phyloP scores from a whole-genome alignment of 768 basidiomycete species.

The Agaricus blazei region DNA sequence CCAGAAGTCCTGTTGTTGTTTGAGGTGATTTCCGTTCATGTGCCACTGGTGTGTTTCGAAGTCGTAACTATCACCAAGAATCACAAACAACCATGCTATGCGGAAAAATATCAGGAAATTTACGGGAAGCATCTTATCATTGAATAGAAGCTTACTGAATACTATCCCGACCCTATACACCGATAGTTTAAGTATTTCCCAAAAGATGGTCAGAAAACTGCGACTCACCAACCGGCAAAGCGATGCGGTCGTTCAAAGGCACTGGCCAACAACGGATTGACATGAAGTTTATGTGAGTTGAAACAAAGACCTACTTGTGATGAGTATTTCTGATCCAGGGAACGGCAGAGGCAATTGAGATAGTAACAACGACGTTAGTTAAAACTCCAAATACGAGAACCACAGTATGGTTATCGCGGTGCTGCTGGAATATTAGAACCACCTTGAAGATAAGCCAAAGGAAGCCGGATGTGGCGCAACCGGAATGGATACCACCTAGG shows the following conservation, averaged over 20 bases:
- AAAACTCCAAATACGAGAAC: conserved; percentile 59
- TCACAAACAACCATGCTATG: conserved; percentile 63
- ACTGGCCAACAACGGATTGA: conserved; percentile 25
- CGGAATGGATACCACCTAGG: conserved; percentile 81
- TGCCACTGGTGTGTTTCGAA: conserved; percentile 52
- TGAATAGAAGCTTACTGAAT: conserved; percentile 39
- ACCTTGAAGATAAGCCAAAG: conserved; percentile 68
- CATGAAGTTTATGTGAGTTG: not conserved
- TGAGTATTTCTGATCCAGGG: conserved; percentile 80
- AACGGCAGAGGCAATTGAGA: conserved; percentile 63
- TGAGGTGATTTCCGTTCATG: conserved; percentile 48
- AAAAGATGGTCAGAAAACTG: not conserved
- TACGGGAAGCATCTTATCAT: not conserved
- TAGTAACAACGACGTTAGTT: conserved; percentile 51
- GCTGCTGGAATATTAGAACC: conserved; percentile 46
- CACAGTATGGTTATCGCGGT: conserved; percentile 44
- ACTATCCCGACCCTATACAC: conserved; percentile 39
- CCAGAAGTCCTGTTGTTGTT: conserved; percentile 77
- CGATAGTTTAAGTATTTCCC: conserved; percentile 6
- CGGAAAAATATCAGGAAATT: conserved; percentile 6
- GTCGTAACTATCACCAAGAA: conserved; percentile 66
- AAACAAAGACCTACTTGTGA: conserved; percentile 55
- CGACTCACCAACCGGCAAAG: conserved; percentile 69
- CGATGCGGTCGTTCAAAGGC: conserved; percentile 81
- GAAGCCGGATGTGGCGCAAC: conserved; percentile 72